phyloP scores from a whole-genome alignment of 305 asterid genomes.

The Fraxinus latifolia region DNA sequence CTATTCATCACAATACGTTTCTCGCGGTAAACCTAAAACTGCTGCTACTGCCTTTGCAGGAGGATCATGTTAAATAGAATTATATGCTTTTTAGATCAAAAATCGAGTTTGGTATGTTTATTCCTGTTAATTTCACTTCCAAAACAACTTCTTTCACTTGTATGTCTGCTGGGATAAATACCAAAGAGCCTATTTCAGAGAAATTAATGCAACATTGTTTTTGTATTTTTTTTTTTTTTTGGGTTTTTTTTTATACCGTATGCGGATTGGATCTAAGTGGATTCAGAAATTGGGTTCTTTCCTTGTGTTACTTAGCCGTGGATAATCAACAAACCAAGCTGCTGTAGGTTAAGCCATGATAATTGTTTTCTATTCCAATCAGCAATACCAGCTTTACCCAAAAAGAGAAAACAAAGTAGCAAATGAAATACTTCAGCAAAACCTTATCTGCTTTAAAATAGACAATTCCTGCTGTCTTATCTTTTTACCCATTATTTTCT shows the following conservation, averaged over 20 bases:
- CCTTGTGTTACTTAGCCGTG: neutral
- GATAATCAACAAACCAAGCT: neutral
- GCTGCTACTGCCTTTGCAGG: neutral
- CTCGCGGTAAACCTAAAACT: slow-evolving; percentile 56
- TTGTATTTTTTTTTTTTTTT: neutral
- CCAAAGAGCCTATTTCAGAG: neutral
- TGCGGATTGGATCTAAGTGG: neutral
- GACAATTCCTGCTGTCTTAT: slow-evolving; percentile 6
- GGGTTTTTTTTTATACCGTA: neutral
- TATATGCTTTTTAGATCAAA: slow-evolving; percentile 1
- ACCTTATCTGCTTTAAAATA: neutral
- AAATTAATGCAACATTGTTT: neutral
- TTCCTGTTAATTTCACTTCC: slow-evolving; percentile 3
- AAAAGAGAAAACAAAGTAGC: slow-evolving; percentile 10
- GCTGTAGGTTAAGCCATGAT: neutral
- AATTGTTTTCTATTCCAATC: slow-evolving; percentile 10
- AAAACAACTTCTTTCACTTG: slow-evolving; percentile 6
- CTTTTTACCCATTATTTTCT: slow-evolving; percentile 11
- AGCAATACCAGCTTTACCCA: slow-evolving; percentile 19
- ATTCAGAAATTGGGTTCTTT: neutral
- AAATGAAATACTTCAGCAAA: neutral
- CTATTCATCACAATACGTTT: slow-evolving; percentile 48
- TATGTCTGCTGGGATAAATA: slow-evolving; percentile 6
- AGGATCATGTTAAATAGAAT: slow-evolving; percentile 5
- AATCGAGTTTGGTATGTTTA: slow-evolving; percentile 7